Percentiles rank a stretch among this genome's conserved stretches.
Conservation (phyloP, 305 asterid species). For the Solanum aculeatissimum region DNA sequence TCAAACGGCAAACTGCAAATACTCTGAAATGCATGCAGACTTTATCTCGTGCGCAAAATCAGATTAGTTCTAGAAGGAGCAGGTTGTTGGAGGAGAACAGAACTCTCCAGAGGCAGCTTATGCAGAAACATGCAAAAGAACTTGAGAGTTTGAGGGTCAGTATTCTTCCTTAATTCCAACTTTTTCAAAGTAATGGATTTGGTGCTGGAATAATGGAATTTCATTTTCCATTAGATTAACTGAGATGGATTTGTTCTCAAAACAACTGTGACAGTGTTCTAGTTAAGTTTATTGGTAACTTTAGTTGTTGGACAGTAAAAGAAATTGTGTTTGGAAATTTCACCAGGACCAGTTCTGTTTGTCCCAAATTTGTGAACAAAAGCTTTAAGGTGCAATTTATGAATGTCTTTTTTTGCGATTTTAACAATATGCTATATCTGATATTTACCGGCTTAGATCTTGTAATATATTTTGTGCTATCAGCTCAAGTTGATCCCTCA, state of each 20-base stretch:
- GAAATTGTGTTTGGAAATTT: background rate
- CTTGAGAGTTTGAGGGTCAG: constrained; percentile 34
- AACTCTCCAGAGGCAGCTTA: constrained; percentile 34
- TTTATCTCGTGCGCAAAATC: constrained; percentile 84
- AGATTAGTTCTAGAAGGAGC: constrained; percentile 74
- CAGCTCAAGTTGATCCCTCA: background rate
- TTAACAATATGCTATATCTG: background rate
- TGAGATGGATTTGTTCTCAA: background rate
- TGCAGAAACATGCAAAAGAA: constrained; percentile 34
- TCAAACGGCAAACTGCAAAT: constrained; percentile 79
- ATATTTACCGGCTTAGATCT: background rate
- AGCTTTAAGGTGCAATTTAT: background rate
- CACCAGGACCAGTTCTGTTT: background rate
- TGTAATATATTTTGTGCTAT: background rate
- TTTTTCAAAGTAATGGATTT: background rate
- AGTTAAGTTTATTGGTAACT: background rate
- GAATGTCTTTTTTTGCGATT: background rate
- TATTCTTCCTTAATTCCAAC: background rate
- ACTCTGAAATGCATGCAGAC: constrained; percentile 85
- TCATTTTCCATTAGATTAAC: background rate
- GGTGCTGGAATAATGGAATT: background rate
- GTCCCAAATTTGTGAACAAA: background rate
- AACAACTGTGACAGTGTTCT: background rate
- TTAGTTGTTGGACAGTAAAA: background rate
- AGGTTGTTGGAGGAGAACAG: constrained; percentile 34